Evolutionary conservation across 768 basidiomycete species (phyloP).

Genomic region (Rhodotorula sphaerocarpa): DNA sequence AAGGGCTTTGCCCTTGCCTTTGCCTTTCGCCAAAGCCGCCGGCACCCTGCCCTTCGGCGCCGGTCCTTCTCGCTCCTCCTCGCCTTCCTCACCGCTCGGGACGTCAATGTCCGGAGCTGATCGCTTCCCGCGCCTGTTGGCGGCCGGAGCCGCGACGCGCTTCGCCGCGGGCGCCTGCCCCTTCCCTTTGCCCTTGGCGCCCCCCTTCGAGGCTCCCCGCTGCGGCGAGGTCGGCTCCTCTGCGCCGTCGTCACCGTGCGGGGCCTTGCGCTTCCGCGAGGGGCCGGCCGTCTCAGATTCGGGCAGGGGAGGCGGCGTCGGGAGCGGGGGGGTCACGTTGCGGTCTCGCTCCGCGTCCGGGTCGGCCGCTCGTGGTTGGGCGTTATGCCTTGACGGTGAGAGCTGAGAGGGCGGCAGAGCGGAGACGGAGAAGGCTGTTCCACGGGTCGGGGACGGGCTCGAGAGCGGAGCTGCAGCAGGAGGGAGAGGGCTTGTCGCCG

Average conservation of each 20-base stretch:
- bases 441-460: background rate
- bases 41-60: background rate
- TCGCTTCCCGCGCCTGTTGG: too few species aligned
- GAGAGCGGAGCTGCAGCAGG: background rate
- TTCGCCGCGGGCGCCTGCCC: background rate
- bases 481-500: background rate
- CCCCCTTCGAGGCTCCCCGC: too few species aligned
- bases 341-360: background rate
- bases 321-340: background rate
- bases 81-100: background rate
- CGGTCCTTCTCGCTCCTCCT: background rate
- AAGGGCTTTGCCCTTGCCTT: background rate
- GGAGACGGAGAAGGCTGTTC: slow-evolving; percentile 4
- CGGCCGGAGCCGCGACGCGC: too few species aligned
- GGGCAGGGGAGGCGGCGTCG: background rate
- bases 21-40: background rate
- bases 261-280: background rate
- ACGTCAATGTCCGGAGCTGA: too few species aligned
- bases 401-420: background rate
- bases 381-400: background rate
- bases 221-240: background rate
- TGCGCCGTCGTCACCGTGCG: background rate
- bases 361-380: background rate
- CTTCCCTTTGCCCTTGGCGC: background rate
- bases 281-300: background rate